These are phyloP conservation scores for Rutstroemia sp. DNA, from an alignment of 2,329 filamentous ascomycete species.

Conservation along the genomic window DNA sequence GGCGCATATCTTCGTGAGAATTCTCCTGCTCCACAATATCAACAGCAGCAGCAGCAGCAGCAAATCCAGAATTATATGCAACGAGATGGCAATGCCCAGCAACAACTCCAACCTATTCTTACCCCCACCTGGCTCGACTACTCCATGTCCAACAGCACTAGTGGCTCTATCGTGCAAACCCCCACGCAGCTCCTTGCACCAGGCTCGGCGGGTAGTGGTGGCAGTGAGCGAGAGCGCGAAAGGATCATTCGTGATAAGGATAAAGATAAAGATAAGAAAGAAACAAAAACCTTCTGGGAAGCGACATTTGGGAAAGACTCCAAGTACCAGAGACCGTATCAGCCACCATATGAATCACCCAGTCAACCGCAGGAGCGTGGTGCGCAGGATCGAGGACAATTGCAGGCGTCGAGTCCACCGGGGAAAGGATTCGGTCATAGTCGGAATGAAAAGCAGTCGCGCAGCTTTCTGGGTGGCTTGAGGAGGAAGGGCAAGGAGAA, in stretches of 20 bases:
- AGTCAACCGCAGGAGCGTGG: slow-evolving; percentile 1
- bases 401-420: slow-evolving; percentile 14
- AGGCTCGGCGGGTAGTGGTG: slow-evolving; percentile 20
- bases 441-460: slow-evolving; percentile 22
- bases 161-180: background rate
- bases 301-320: slow-evolving; percentile 26
- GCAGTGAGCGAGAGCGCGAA: slow-evolving; percentile 10
- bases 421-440: slow-evolving; percentile 19
- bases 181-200: slow-evolving; percentile 8
- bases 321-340: slow-evolving; percentile 18
- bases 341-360: background rate
- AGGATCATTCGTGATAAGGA: background rate
- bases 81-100: background rate
- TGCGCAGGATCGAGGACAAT: slow-evolving; percentile 3
- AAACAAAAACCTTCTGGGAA: slow-evolving; percentile 29
- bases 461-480: slow-evolving; percentile 26
- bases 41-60: background rate
- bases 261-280: slow-evolving; percentile 16
- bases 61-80: background rate
- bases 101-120: slow-evolving; percentile 7
- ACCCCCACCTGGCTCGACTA: slow-evolving; percentile 15
- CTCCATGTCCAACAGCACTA: slow-evolving; percentile 2
- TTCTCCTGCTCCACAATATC: background rate
- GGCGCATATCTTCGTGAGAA: slow-evolving; percentile 4
- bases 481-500: slow-evolving; percentile 16